phyloP scores from a whole-genome alignment of 768 basidiomycete species.

The Pleurotus pulmonarius region DNA sequence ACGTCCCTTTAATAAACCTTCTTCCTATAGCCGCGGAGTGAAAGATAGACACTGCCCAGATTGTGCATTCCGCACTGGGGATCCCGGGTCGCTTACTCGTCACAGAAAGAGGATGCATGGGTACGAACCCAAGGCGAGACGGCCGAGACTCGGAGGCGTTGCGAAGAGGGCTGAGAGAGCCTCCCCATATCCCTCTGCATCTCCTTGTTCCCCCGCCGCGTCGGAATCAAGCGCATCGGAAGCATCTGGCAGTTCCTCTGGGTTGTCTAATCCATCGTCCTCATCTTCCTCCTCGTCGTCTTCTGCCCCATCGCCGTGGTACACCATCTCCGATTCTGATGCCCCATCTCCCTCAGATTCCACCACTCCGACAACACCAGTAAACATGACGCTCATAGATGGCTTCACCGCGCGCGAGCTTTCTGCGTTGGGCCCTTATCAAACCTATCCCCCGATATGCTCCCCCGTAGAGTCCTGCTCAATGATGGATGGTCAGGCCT shows the following conservation, averaged over 20 bases:
- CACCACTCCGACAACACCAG: neutral
- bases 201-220: neutral
- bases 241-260: neutral
- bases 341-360: neutral
- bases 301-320: neutral
- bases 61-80: constrained; percentile 23
- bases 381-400: neutral
- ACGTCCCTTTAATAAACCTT: neutral
- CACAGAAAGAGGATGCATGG: constrained; percentile 27
- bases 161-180: constrained; percentile 1
- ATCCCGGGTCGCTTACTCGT: constrained; percentile 25
- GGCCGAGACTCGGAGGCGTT: neutral
- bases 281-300: neutral
- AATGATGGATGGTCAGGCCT: neutral
- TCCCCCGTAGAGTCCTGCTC: neutral
- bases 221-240: neutral
- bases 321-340: neutral
- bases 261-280: neutral
- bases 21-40: constrained; percentile 20
- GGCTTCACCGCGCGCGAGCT: neutral
- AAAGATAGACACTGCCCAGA: constrained; percentile 22
- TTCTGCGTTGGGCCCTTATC: neutral
- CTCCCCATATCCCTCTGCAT: neutral
- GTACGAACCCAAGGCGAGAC: constrained; percentile 12
- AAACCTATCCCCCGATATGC: neutral